These are phyloP conservation scores for Dichomitus squalens DNA, from an alignment of 1,284 basidiomycete genomes.

Conservation along the genomic window DNA sequence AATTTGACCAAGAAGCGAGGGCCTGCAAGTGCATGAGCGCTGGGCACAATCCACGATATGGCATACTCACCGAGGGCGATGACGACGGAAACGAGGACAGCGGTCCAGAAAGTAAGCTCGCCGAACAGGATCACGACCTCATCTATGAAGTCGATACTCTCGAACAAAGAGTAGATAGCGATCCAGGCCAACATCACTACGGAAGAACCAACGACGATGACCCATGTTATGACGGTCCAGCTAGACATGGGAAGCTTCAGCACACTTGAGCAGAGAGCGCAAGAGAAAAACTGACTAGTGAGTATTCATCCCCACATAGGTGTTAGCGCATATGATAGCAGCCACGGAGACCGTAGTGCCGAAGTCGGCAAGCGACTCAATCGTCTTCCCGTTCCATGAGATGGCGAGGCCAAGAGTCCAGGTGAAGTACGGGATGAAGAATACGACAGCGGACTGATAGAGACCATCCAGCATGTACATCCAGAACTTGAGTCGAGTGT, in stretches of 20 bases:
- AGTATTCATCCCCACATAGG: constrained; percentile 87
- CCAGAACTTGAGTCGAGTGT: constrained; percentile 93
- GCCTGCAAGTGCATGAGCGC: constrained; percentile 41
- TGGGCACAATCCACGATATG: not conserved
- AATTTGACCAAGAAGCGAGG: constrained; percentile 78
- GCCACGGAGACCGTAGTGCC: constrained; percentile 91
- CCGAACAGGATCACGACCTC: constrained; percentile 79
- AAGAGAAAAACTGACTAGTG: constrained; percentile 67
- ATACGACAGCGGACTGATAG: constrained; percentile 90
- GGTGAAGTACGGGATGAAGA: constrained; percentile 86
- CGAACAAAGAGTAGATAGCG: constrained; percentile 80
- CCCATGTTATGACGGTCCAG: constrained; percentile 88
- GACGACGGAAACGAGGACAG: constrained; percentile 67
- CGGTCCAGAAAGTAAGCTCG: constrained; percentile 82
- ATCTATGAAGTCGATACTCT: constrained; percentile 68
- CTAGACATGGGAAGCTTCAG: constrained; percentile 40
- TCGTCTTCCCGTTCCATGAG: constrained; percentile 75
- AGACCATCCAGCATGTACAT: constrained; percentile 93
- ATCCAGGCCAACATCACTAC: constrained; percentile 85
- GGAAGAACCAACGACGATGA: constrained; percentile 79
- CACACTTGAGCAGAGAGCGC: not conserved
- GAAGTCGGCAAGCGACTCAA: constrained; percentile 84
- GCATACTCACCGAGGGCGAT: constrained; percentile 67
- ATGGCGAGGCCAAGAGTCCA: constrained; percentile 67
- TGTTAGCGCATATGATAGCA: constrained; percentile 87